Evolutionary conservation across 2,329 filamentous ascomycete genomes (phyloP), one percentile per base, ranked within the genome.

Genomic region (Aureobasidium sp.): DNA sequence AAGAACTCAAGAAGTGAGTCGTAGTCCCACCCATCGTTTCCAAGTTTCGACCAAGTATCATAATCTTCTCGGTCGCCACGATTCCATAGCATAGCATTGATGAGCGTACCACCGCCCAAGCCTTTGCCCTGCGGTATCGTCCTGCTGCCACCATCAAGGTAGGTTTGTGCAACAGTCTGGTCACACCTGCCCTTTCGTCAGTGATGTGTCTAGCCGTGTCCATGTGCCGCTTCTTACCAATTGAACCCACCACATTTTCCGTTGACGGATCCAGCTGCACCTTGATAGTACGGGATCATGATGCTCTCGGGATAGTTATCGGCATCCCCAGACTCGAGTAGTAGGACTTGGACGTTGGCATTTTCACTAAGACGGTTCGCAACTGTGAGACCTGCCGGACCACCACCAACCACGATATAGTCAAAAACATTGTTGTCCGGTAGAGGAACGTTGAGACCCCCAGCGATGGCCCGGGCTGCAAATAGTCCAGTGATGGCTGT

Each of bases 1-100:
- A 76, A 75, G 66, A 73, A 74, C 22, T 69, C 70, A 11, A 72
- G 68, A 39, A 81, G 65, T 7, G 74, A 75, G 37, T 81, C 72
- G 81, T 81, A 86, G 0, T 76, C 75, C 84, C 84, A 87, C 1
- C 82, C 84, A 0, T 66, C 60, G 64, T 85, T 86, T 0, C 83
- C 84, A 7, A 87, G 70, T 33, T 74, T 71, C 48, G 78, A 79
- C 84, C 83, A 87, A 0, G 76, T 77, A 69, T 86, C 79, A 49
- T 82, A 81, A 45, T 84, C 81, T 40, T 74, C 74, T 37, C 67
- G 72, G 50, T 73, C 75, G 6, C 76, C 79, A 29, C 79, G 76
- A 60, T 69, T 70, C 65, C 66, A 73, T 17, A 70, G 65, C 67
- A 70, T 71, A n/a, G 65, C 68, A 59, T 74, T 73, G 53, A 74